phyloP scores from a whole-genome alignment of 257 asterid species.

The Jaltomata sinuosa region DNA sequence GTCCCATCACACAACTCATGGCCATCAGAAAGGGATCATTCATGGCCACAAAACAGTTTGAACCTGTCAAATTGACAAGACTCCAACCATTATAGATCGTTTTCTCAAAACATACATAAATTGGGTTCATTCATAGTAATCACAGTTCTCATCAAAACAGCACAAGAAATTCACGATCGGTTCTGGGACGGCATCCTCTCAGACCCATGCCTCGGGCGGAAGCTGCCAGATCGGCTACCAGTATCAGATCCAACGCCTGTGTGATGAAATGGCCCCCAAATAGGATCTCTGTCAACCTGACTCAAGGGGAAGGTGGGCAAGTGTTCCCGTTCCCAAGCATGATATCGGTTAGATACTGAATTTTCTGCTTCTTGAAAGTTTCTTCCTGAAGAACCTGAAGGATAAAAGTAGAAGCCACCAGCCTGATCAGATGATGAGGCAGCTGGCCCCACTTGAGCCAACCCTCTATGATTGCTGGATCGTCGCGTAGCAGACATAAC shows the following conservation, averaged over 20 bases:
- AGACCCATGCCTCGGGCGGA: constrained; percentile 65
- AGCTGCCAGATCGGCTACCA: constrained; percentile 32
- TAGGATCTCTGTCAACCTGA: constrained; percentile 47
- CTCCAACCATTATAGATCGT: constrained; percentile 24
- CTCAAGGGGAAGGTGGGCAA: constrained; percentile 26
- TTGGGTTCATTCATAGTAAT: constrained; percentile 29
- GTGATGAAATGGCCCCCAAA: constrained; percentile 63
- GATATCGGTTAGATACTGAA: constrained; percentile 28
- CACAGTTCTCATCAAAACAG: constrained; percentile 25
- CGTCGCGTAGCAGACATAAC: constrained; percentile 37
- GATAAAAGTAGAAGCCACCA: constrained; percentile 48
- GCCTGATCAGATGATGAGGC: constrained; percentile 56
- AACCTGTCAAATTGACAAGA: constrained; percentile 18
- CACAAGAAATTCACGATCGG: constrained; percentile 33
- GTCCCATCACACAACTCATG: constrained; percentile 39
- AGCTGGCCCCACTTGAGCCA: constrained; percentile 37
- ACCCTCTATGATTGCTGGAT: constrained; percentile 41
- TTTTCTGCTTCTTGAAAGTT: constrained; percentile 51
- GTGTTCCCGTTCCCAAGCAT: constrained; percentile 56
- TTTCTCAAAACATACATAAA: constrained; percentile 25
- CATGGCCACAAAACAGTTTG: constrained; percentile 29
- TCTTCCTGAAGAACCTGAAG: constrained; percentile 51
- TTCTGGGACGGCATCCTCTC: constrained; percentile 72
- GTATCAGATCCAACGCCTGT: constrained; percentile 31
- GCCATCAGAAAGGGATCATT: constrained; percentile 17